Percentiles rank a stretch among this genome's conserved stretches.
phyloP scores from a whole-genome alignment of 208 protist genomes.

The Leishmania major region DNA sequence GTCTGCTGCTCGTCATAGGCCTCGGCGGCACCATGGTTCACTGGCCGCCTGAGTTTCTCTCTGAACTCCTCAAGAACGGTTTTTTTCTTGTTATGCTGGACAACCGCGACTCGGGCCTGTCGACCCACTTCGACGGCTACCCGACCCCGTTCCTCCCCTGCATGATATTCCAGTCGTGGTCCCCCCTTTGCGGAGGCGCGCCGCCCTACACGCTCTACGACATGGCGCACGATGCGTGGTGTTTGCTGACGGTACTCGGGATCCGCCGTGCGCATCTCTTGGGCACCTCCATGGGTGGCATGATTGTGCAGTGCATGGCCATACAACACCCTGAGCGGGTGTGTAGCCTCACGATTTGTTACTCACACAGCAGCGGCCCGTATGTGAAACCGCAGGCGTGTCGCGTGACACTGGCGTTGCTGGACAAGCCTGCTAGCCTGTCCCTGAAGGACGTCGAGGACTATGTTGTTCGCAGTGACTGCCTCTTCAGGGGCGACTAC shows the following conservation, averaged over 20 bases:
- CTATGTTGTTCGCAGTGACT: slow-evolving; percentile 40
- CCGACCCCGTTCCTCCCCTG: slow-evolving; percentile 38
- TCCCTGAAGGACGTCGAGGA: slow-evolving; percentile 37
- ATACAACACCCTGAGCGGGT: slow-evolving; percentile 49
- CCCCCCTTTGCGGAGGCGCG: slow-evolving; percentile 42
- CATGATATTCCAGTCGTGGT: slow-evolving; percentile 47
- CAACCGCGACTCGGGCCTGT: slow-evolving; percentile 75
- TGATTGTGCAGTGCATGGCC: slow-evolving; percentile 81
- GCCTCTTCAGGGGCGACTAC: slow-evolving; percentile 44
- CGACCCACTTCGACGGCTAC: slow-evolving; percentile 53
- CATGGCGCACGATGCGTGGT: slow-evolving; percentile 64
- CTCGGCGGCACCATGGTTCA: slow-evolving; percentile 23
- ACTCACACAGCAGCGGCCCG: slow-evolving; percentile 50
- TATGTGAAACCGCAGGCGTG: slow-evolving; percentile 43
- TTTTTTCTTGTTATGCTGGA: slow-evolving; percentile 79
- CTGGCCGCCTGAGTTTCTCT: slow-evolving; percentile 39
- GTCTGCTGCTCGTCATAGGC: slow-evolving; percentile 64
- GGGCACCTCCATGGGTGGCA: slow-evolving; percentile 73
- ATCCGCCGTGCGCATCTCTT: slow-evolving; percentile 64
- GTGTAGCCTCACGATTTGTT: slow-evolving; percentile 53
- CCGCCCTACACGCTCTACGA: slow-evolving; percentile 73
- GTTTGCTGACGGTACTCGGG: slow-evolving; percentile 50
- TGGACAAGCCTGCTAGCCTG: slow-evolving; percentile 42
- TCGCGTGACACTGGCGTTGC: slow-evolving; percentile 37
- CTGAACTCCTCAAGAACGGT: slow-evolving; percentile 34